Evolutionary conservation across 1,284 basidiomycete species (phyloP).

Genomic region (Moesziomyces globuligerus): DNA sequence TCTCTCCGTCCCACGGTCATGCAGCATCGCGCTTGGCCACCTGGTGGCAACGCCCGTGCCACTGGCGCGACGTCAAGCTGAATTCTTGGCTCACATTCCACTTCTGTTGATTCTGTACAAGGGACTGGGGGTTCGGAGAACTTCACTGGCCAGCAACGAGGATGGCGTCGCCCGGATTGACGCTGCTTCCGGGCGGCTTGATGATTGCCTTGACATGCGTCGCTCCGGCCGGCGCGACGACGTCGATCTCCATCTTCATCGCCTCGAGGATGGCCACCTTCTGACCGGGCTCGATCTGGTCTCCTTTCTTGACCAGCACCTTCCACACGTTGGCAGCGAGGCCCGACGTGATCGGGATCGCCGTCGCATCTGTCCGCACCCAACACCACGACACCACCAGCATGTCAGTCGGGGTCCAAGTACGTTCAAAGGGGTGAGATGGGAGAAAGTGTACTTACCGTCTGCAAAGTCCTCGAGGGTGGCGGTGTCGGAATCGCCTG

Average conservation of each 20-base stretch:
- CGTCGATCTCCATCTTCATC: constrained; percentile 75
- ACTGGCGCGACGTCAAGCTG: too few relatives aligned
- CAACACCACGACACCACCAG: not conserved
- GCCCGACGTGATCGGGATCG: constrained; percentile 68
- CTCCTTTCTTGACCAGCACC: constrained; percentile 70
- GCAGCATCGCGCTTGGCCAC: too few relatives aligned
- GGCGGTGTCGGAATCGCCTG: not conserved
- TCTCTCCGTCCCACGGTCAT: too few relatives aligned
- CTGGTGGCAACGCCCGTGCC: too few relatives aligned
- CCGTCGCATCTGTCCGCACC: constrained; percentile 3
- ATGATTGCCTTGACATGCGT: constrained; percentile 13
- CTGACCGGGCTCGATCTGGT: constrained; percentile 71
- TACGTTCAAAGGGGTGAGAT: too few relatives aligned
- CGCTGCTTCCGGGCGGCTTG: constrained; percentile 21
- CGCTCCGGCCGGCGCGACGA: constrained; percentile 15
- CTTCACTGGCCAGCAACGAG: constrained; percentile 16
- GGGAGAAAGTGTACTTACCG: too few relatives aligned
- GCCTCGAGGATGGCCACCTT: constrained; percentile 75
- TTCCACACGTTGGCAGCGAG: constrained; percentile 75
- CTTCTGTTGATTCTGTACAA: too few relatives aligned
- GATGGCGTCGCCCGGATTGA: constrained; percentile 21
- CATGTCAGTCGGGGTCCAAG: too few relatives aligned
- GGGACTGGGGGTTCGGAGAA: too few relatives aligned
- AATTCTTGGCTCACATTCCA: too few relatives aligned
- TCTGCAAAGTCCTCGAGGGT: constrained; percentile 11